Conservation (phyloP, 2,329 filamentous ascomycete species). For the Fusarium transvaalense region DNA sequence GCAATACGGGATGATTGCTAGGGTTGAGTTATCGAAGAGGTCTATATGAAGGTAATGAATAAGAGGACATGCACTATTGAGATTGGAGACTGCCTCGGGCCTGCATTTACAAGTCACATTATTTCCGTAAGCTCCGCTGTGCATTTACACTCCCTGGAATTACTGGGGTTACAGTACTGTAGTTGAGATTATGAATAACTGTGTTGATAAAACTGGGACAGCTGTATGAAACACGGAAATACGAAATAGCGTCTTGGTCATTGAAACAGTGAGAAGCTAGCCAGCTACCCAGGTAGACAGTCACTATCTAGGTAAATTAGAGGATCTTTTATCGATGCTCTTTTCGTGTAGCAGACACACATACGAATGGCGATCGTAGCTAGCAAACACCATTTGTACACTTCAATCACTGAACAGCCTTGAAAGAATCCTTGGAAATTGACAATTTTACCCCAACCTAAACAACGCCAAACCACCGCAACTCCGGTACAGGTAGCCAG, state of each 20-base stretch:
- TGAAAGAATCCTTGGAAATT: constrained; percentile 18
- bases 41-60: too few relatives aligned
- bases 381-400: background rate
- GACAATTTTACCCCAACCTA: constrained; percentile 23
- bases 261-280: constrained; percentile 10
- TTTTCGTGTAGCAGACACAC: background rate
- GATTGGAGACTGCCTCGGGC: too few relatives aligned
- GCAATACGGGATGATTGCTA: too few relatives aligned
- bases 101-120: too few relatives aligned
- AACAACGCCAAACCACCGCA: constrained; percentile 35
- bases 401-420: constrained; percentile 5
- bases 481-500: constrained; percentile 16
- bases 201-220: constrained; percentile 1
- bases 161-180: too few relatives aligned
- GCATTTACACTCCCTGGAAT: too few relatives aligned
- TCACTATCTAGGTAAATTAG: background rate
- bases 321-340: constrained; percentile 3
- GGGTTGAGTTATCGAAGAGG: too few relatives aligned
- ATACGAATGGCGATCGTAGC: background rate
- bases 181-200: background rate
- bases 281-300: background rate
- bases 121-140: too few relatives aligned
- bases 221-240: background rate
- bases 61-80: too few relatives aligned
- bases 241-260: background rate